Evolutionary conservation across 805 yeast genomes (phyloP), one percentile per base, ranked within the genome.

Genomic region (Candida nitratophila): DNA sequence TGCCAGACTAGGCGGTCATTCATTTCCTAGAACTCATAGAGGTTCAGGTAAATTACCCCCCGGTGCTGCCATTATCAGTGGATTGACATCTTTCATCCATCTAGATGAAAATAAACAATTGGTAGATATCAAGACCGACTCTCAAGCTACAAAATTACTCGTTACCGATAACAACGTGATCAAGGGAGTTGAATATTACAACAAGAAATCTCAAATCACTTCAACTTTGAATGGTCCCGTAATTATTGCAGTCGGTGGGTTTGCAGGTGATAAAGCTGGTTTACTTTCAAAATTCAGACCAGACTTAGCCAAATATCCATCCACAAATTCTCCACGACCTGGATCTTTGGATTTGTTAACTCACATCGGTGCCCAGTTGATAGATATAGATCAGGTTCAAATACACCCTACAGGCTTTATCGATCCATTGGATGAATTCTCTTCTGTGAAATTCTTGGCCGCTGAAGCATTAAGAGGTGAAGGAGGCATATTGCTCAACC

Each of bases 1-100:
- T 12, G 74, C 86, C n/a, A 76, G 86, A 52, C 63, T 86, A 37
- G 95, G 95, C 24, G 96, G 96, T 3, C 95, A 86, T 57, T 80
- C 89, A 1, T 77, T 72, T 41, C 80, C 87, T 19, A 71, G 96
- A 60, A 86, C 96, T 1, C 95, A 86, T 59, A 73, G 95, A 52
- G 90, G 95, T 1, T 73, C 76, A 41, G 83, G 77, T 47, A 73
- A 79, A 17, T 69, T 74, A 47, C 78, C 79, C 42, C 85, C 85
- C 2, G 86, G 85, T 1, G 76, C 76, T 76, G 81, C 85, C 8
- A 77, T 80, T 42, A 76, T 83, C 3, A 77, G 75, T 50, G 69
- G 70, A 10, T 59, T 79, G 36, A 60, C 75, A 53, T 79, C 76
- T 45, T 67, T 68, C 16, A 62, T 78, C 37, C 79, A 79, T 50